phyloP scores from a whole-genome alignment of 2,329 filamentous ascomycete genomes.

The Penicillium hesseltinei region DNA sequence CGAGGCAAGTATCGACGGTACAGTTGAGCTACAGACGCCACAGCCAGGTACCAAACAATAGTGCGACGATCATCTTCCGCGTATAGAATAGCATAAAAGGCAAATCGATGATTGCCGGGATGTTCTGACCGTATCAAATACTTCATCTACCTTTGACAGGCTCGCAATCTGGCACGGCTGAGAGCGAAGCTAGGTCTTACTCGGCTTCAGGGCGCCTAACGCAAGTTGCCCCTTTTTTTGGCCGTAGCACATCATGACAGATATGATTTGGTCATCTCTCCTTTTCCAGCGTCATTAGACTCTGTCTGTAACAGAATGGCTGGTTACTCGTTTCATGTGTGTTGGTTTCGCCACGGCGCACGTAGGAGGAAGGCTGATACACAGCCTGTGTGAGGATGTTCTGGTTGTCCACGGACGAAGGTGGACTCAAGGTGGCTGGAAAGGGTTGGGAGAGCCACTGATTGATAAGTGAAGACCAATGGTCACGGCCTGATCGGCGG shows the following conservation, averaged over 20 bases:
- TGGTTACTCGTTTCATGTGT: background rate
- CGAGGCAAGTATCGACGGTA: conserved; percentile 16
- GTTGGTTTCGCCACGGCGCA: conserved; percentile 6
- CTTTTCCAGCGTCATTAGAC: background rate
- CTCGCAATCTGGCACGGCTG: background rate
- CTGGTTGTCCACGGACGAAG: conserved; percentile 1
- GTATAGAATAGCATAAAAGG: conserved; percentile 5
- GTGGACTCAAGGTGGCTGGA: background rate
- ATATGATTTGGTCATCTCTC: background rate
- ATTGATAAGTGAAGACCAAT: conserved; percentile 7
- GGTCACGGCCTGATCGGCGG: background rate
- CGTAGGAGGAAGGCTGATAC: conserved; percentile 10
- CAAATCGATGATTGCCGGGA: conserved; percentile 3
- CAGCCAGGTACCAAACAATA: conserved; percentile 9
- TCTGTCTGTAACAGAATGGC: background rate
- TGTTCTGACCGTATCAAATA: conserved; percentile 15
- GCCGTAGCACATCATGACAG: background rate
- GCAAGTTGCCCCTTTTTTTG: background rate
- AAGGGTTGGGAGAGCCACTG: background rate
- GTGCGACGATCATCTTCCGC: conserved; percentile 19
- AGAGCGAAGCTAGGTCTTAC: background rate
- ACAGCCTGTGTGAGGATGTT: conserved; percentile 9
- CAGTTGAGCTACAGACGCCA: conserved; percentile 11
- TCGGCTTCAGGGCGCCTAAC: background rate
- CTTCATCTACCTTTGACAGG: background rate